Evolutionary conservation across 2,329 filamentous ascomycete genomes (phyloP).

Genomic region (Helminthosporium solani): DNA sequence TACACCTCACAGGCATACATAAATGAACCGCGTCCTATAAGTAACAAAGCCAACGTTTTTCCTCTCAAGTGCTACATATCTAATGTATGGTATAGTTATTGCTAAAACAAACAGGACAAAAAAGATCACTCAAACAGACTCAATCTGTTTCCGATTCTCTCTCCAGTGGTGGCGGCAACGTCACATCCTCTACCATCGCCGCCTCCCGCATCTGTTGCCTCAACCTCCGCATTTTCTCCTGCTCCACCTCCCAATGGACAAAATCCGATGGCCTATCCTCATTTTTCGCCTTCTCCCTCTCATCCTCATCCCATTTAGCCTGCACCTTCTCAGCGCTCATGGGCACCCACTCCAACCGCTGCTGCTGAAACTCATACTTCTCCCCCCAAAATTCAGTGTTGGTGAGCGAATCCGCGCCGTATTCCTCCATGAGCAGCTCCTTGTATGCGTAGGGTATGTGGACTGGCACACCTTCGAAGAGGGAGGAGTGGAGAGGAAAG

Average conservation of each 20-base stretch:
- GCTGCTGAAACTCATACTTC: slow-evolving; percentile 44
- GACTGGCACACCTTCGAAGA: slow-evolving; percentile 56
- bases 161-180: too few species aligned
- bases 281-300: slow-evolving; percentile 1
- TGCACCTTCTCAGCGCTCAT: slow-evolving; percentile 1
- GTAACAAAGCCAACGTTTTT: too few species aligned
- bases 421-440: slow-evolving; percentile 56
- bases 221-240: not conserved
- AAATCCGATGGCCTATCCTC: not conserved
- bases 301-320: slow-evolving; percentile 1
- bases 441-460: slow-evolving; percentile 60
- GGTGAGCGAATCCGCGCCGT: slow-evolving; percentile 52
- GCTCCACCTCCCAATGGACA: not conserved
- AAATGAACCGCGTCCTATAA: too few species aligned
- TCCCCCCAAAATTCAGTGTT: slow-evolving; percentile 45
- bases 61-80: too few species aligned
- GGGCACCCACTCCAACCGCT: slow-evolving; percentile 28
- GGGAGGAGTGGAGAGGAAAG: slow-evolving; percentile 57
- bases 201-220: too few species aligned
- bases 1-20: too few species aligned
- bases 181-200: too few species aligned
- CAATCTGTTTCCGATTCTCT: too few species aligned
- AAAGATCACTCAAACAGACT: too few species aligned
- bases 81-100: too few species aligned
- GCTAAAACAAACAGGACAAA: too few species aligned